Percentiles rank a stretch among this genome's conserved stretches.
Conservation (phyloP, 2,329 filamentous ascomycete genomes). For the Setomelanomma holmii region DNA sequence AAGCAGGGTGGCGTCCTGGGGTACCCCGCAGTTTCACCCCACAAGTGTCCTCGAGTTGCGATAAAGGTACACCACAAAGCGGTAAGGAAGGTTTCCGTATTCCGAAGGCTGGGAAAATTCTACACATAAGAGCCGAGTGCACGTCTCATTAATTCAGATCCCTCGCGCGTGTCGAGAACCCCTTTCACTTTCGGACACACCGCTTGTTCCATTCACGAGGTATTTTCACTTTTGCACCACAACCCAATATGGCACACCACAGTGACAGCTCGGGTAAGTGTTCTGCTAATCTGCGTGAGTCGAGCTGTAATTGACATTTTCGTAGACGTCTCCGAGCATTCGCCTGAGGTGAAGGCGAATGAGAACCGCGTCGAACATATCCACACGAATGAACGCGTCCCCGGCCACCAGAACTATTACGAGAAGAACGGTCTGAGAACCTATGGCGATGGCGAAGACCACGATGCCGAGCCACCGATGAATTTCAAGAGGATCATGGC, state of each 20-base stretch:
- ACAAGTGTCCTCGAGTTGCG: not conserved
- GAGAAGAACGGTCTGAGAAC: conserved; percentile 56
- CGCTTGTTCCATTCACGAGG: not conserved
- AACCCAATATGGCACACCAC: not conserved
- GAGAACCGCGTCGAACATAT: conserved; percentile 40
- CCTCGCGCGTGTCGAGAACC: not conserved
- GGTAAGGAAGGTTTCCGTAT: not conserved
- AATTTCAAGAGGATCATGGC: conserved; percentile 56
- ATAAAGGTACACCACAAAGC: not conserved
- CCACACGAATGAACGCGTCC: conserved; percentile 46
- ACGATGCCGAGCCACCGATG: conserved; percentile 16
- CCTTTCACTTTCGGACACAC: not conserved
- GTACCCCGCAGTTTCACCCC: not conserved
- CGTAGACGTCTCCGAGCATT: conserved; percentile 15
- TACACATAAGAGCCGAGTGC: not conserved
- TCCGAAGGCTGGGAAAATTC: not conserved
- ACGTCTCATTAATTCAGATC: not conserved
- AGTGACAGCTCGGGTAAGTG: not conserved
- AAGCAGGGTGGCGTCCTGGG: not conserved
- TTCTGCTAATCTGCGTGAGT: too few relatives aligned
- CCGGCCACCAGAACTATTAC: conserved; percentile 52
- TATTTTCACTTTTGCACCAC: not conserved
- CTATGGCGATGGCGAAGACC: conserved; percentile 23
- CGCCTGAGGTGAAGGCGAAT: conserved; percentile 11
- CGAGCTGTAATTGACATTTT: not conserved